phyloP scores from a whole-genome alignment of 2,329 filamentous ascomycete species.

The Colletotrichum simmondsii region DNA sequence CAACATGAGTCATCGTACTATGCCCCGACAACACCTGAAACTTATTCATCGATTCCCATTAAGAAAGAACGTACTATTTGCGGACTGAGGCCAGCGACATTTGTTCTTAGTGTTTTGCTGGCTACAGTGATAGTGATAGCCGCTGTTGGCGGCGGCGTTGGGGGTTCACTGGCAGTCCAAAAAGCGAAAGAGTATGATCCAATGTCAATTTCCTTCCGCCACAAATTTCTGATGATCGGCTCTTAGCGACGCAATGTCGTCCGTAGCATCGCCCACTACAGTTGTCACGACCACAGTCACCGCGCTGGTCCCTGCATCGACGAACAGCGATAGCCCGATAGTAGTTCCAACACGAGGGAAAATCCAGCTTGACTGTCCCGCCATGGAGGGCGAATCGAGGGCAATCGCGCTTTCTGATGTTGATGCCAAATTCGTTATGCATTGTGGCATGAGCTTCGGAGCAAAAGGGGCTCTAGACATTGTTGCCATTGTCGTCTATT shows the following conservation, averaged over 20 bases:
- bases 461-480: background rate
- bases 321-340: background rate
- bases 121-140: background rate
- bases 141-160: background rate
- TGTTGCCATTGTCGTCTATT: background rate
- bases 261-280: background rate
- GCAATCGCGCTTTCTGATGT: background rate
- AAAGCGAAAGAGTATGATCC: background rate
- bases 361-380: background rate
- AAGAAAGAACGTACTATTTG: background rate
- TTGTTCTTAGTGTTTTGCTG: background rate
- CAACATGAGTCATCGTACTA: background rate
- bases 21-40: background rate
- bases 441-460: background rate
- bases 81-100: background rate
- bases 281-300: background rate
- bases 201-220: background rate
- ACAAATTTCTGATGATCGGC: background rate
- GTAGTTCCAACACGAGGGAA: background rate
- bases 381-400: background rate
- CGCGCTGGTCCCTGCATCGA: background rate
- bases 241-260: background rate
- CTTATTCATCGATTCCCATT: background rate
- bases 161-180: background rate
- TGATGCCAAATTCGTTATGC: background rate